Conservation (phyloP, 495 filamentous ascomycete species). For the Penicilliopsis zonata region DNA sequence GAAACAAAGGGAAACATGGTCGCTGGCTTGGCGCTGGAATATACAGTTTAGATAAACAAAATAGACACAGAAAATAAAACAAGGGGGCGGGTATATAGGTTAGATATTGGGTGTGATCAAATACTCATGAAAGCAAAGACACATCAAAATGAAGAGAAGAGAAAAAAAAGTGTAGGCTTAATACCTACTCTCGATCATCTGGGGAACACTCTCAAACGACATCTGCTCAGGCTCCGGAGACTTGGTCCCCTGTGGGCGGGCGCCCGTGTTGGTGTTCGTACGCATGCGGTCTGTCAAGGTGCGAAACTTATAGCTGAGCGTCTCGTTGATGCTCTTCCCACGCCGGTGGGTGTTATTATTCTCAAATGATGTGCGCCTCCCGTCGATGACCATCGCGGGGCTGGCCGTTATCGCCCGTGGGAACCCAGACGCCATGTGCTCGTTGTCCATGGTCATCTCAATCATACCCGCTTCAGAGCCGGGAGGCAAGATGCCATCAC, state of each 20-base stretch:
- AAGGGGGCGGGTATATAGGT: too few species aligned
- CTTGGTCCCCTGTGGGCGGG: constrained; percentile 45
- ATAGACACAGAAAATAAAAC: too few species aligned
- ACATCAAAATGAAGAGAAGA: too few species aligned
- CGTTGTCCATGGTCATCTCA: constrained; percentile 60
- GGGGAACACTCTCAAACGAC: too few species aligned
- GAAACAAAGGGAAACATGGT: too few species aligned
- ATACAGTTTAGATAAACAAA: too few species aligned
- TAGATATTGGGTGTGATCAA: too few species aligned
- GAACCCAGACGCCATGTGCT: constrained; percentile 21
- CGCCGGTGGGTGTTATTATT: constrained; percentile 48
- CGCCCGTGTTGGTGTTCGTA: constrained; percentile 28
- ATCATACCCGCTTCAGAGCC: constrained; percentile 46
- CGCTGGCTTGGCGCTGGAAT: too few species aligned
- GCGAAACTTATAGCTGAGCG: constrained; percentile 39
- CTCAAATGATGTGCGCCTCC: constrained; percentile 34
- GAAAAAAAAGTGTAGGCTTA: too few species aligned
- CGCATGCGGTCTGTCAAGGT: constrained; percentile 45
- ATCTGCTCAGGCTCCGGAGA: too few species aligned
- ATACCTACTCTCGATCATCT: too few species aligned
- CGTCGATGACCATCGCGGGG: constrained; percentile 15
- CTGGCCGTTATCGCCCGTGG: constrained; percentile 31
- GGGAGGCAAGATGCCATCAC: constrained; percentile 18
- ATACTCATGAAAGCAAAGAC: too few species aligned
- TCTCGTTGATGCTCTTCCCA: constrained; percentile 46